These are phyloP conservation scores for Plantago coronopus DNA, from an alignment of 305 asterid species.

Conservation along the genomic window DNA sequence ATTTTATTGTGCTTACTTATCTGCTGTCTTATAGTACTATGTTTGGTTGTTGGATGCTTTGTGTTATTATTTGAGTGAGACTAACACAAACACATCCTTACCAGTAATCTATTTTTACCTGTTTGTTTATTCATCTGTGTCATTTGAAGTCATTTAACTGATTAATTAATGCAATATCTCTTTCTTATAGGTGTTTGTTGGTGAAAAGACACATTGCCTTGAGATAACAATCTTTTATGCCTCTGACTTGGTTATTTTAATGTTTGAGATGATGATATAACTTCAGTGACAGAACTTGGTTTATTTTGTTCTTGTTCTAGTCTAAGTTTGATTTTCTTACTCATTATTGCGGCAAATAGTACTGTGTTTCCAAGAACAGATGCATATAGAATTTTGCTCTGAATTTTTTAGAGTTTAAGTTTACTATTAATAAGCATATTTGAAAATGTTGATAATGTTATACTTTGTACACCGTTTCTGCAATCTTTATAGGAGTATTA, in stretches of 20 bases:
- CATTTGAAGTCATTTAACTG: conserved; percentile 7
- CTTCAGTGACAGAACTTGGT: background rate
- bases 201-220: background rate
- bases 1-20: background rate
- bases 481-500: background rate
- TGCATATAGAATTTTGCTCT: no score
- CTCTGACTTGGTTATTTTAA: background rate
- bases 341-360: background rate
- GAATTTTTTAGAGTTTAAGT: no score
- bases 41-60: conserved; percentile 14
- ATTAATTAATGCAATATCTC: conserved; percentile 6
- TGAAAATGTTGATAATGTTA: background rate
- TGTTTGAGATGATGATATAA: background rate
- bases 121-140: conserved; percentile 7
- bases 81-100: conserved; percentile 16
- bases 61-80: conserved; percentile 24
- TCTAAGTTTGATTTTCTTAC: background rate
- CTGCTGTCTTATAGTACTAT: conserved; percentile 14
- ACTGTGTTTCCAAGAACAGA: no score
- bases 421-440: background rate
- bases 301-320: background rate
- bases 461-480: background rate
- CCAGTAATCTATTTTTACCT: background rate
- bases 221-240: background rate
- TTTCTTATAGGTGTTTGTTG: conserved; percentile 2